Percentiles rank a stretch among this genome's conserved stretches.
These are phyloP conservation scores for Aspergillus kassunensis DNA, from an alignment of 495 filamentous ascomycete genomes.

Conservation along the genomic window DNA sequence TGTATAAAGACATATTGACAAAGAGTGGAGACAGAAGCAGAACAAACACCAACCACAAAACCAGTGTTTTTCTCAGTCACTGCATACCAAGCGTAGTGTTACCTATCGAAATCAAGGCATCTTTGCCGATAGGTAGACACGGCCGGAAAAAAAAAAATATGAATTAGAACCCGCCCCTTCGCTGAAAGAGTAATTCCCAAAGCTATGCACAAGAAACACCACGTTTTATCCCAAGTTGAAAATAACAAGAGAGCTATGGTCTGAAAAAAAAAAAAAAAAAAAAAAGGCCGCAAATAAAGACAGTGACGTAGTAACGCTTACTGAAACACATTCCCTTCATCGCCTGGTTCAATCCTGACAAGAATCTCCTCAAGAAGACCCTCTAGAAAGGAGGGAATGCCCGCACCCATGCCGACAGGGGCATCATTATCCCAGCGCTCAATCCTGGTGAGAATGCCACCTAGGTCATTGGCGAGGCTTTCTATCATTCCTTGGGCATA, in stretches of 20 bases:
- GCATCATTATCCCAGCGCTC: conserved; percentile 78
- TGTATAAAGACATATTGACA: background rate
- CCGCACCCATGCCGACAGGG: conserved; percentile 87
- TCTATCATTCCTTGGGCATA: conserved; percentile 78
- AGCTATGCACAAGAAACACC: too few relatives aligned
- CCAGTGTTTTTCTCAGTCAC: too few relatives aligned
- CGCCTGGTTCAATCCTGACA: conserved; percentile 82
- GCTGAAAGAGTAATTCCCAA: too few relatives aligned
- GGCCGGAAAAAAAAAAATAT: too few relatives aligned
- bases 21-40: background rate
- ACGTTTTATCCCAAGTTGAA: too few relatives aligned
- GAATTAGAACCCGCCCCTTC: too few relatives aligned
- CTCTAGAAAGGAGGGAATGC: conserved; percentile 81
- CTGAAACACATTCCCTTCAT: conserved; percentile 49
- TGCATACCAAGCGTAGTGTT: too few relatives aligned
- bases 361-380: conserved; percentile 91
- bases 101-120: too few relatives aligned
- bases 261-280: conserved; percentile 2
- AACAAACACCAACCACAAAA: too few relatives aligned
- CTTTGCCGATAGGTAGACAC: too few relatives aligned
- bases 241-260: background rate
- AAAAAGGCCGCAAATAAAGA: background rate
- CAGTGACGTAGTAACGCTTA: conserved; percentile 3
- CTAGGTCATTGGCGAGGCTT: conserved; percentile 70
- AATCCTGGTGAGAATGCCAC: conserved; percentile 76